phyloP scores from a whole-genome alignment of 805 yeast genomes.

The Millerozyma acaciae region DNA sequence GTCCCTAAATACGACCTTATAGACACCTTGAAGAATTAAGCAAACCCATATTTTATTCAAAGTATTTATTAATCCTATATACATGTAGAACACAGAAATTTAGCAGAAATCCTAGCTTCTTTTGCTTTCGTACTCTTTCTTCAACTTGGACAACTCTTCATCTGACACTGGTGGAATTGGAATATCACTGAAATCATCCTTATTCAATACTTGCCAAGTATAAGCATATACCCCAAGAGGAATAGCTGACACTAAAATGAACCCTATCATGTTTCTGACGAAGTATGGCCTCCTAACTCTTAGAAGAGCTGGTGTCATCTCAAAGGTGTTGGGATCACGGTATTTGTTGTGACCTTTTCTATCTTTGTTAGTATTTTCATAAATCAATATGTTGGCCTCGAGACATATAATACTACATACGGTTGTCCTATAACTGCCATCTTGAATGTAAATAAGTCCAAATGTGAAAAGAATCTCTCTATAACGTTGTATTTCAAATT shows the following conservation, averaged over 20 bases:
- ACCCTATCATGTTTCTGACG: conserved; percentile 65
- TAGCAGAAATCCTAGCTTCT: no score
- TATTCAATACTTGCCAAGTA: conserved; percentile 62
- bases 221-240: conserved; percentile 63
- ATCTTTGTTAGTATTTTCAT: conserved; percentile 10
- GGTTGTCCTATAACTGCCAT: conserved; percentile 30
- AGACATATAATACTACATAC: conserved; percentile 15
- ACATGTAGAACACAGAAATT: conserved; percentile 5
- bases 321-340: conserved; percentile 64
- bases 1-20: no score
- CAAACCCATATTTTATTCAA: not conserved
- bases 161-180: conserved; percentile 92
- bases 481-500: not conserved
- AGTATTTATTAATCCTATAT: conserved; percentile 6
- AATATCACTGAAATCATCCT: conserved; percentile 84
- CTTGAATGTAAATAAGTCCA: no score
- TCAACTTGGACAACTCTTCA: conserved; percentile 67
- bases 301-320: conserved; percentile 91
- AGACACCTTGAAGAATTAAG: not conserved
- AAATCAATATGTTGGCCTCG: not conserved
- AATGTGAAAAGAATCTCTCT: no score
- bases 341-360: conserved; percentile 44
- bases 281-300: conserved; percentile 88
- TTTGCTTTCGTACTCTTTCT: conserved; percentile 62
- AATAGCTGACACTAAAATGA: conserved; percentile 56